A percentile compares a stretch with the other conserved stretches of the same genome.
Evolutionary conservation across 2,329 filamentous ascomycete genomes (phyloP).

Genomic region (Botryotinia globosa): DNA sequence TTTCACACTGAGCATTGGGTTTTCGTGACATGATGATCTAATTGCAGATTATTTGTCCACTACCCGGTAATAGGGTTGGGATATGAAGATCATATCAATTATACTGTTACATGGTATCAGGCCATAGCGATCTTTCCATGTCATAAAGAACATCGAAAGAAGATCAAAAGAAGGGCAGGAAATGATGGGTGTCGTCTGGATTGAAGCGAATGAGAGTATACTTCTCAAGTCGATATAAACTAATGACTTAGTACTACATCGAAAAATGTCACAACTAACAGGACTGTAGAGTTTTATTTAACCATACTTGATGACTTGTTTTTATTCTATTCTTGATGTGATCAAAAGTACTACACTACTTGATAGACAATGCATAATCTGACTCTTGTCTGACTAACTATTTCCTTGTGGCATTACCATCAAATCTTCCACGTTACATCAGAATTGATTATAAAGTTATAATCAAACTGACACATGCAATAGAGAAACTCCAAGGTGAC

Average conservation of each 20-base stretch:
- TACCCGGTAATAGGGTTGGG: neutral
- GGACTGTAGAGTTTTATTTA: neutral
- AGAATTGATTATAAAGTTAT: neutral
- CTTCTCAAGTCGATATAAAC: neutral
- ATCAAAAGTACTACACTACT: fast-evolving
- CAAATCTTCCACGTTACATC: neutral
- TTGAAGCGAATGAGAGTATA: neutral
- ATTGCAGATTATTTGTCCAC: neutral
- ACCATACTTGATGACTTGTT: neutral
- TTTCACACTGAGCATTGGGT: neutral
- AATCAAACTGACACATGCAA: neutral
- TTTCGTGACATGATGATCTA: neutral
- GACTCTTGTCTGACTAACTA: neutral
- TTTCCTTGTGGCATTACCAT: neutral
- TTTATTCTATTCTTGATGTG: neutral
- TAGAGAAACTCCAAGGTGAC: neutral
- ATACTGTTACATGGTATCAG: neutral
- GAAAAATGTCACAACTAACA: neutral
- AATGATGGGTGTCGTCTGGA: neutral
- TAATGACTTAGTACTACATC: neutral
- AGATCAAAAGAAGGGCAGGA: fast-evolving
- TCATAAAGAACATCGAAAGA: neutral
- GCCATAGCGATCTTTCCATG: neutral
- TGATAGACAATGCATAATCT: neutral
- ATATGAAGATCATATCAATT: neutral